A percentile compares a stretch with the other conserved stretches of the same genome.
Evolutionary conservation across 2,329 filamentous ascomycete genomes (phyloP).

Genomic region (Penicillium psychrosexuale): DNA sequence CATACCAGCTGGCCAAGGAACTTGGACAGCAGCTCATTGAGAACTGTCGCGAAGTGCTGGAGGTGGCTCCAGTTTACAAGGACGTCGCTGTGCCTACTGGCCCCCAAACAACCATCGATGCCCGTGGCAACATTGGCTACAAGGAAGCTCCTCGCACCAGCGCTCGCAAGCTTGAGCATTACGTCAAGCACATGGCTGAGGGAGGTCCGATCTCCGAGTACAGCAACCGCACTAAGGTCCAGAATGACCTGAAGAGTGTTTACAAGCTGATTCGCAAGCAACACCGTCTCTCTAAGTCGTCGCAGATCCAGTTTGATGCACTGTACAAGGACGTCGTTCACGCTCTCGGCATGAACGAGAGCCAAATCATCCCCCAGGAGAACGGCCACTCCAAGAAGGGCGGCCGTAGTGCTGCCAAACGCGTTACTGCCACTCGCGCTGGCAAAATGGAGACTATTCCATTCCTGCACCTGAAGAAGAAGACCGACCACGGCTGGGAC

Average conservation of each 20-base stretch:
- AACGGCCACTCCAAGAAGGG: slow-evolving; percentile 61
- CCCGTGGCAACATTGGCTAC: slow-evolving; percentile 88
- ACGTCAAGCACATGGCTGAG: slow-evolving; percentile 97
- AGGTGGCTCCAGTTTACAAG: slow-evolving; percentile 85
- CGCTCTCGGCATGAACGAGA: slow-evolving; percentile 95
- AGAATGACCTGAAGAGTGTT: slow-evolving; percentile 89
- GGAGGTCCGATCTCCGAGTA: slow-evolving; percentile 98
- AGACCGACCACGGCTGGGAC: slow-evolving; percentile 94
- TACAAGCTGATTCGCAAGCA: slow-evolving; percentile 99
- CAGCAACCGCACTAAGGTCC: slow-evolving; percentile 95
- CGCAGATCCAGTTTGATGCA: slow-evolving; percentile 92
- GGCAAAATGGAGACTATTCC: slow-evolving; percentile 97
- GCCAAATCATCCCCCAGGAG: slow-evolving; percentile 89
- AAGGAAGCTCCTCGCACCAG: slow-evolving; percentile 81
- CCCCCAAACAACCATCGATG: slow-evolving; percentile 87
- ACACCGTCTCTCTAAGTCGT: slow-evolving; percentile 94
- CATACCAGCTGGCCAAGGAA: slow-evolving; percentile 95
- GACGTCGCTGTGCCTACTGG: slow-evolving; percentile 91
- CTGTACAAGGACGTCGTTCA: slow-evolving; percentile 92
- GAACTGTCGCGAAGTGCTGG: slow-evolving; percentile 91
- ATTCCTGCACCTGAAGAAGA: slow-evolving; percentile 96
- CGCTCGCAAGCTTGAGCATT: slow-evolving; percentile 95
- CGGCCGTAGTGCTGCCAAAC: slow-evolving; percentile 49
- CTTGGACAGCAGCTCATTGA: slow-evolving; percentile 91
- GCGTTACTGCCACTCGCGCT: slow-evolving; percentile 58